phyloP scores from a whole-genome alignment of 352 stramenopile genomes.

The Phytophthora ohioensis region DNA sequence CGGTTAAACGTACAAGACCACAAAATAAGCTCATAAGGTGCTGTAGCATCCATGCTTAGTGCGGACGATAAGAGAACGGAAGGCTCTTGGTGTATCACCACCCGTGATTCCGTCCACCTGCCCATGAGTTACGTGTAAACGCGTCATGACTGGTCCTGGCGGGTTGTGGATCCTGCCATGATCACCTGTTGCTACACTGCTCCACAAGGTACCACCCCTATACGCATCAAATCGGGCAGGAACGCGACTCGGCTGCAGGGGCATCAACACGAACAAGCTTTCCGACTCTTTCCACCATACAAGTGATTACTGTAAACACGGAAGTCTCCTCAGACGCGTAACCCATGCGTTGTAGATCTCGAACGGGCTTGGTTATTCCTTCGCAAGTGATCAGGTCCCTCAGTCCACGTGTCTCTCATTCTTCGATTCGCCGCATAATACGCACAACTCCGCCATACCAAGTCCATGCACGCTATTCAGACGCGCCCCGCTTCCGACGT shows the following conservation, averaged over 20 bases:
- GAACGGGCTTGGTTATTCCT: not conserved
- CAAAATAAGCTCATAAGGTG: too few relatives aligned
- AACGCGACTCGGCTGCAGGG: not conserved
- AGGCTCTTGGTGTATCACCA: too few relatives aligned
- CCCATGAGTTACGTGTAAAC: too few relatives aligned
- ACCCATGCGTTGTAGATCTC: not conserved
- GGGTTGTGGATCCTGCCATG: too few relatives aligned
- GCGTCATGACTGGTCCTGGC: too few relatives aligned
- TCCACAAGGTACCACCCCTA: too few relatives aligned
- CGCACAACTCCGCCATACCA: not conserved
- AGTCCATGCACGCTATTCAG: not conserved
- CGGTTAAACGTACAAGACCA: too few relatives aligned
- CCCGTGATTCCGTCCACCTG: too few relatives aligned
- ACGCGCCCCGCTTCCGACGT: not conserved
- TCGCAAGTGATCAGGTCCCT: not conserved
- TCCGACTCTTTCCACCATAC: too few relatives aligned
- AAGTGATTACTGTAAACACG: not conserved
- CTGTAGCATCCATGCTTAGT: too few relatives aligned
- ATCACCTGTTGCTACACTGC: too few relatives aligned
- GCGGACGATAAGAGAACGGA: too few relatives aligned
- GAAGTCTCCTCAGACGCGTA: slow-evolving; percentile 4
- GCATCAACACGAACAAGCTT: slow-evolving; percentile 5
- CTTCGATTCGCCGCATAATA: not conserved
- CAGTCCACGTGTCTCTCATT: not conserved
- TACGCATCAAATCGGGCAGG: not conserved